Percentiles rank a stretch among this genome's conserved stretches.
These are phyloP conservation scores for Wickerhamomyces alni DNA, from an alignment of 805 yeast genomes.

Conservation along the genomic window DNA sequence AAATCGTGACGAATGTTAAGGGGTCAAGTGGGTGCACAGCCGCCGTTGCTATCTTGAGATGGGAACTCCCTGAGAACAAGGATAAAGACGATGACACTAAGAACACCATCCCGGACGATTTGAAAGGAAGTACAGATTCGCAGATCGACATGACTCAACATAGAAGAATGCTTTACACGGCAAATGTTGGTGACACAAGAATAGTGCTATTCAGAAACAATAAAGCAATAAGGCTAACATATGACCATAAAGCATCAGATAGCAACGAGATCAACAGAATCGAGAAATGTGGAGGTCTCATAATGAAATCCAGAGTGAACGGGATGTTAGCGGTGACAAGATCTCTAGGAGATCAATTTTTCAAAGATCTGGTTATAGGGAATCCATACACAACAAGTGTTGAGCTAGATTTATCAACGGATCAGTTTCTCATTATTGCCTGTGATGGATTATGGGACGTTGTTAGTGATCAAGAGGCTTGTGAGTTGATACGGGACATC, in stretches of 20 bases:
- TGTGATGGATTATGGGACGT: slow-evolving; percentile 99
- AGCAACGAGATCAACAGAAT: slow-evolving; percentile 70
- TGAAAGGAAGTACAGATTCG: not conserved
- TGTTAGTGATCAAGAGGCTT: slow-evolving; percentile 76
- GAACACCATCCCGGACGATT: not conserved
- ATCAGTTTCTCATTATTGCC: slow-evolving; percentile 81
- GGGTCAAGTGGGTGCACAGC: slow-evolving; percentile 93
- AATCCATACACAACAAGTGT: slow-evolving; percentile 90
- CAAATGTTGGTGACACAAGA: slow-evolving; percentile 93
- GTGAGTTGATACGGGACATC: slow-evolving; percentile 54
- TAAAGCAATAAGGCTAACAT: slow-evolving; percentile 70
- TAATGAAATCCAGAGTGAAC: slow-evolving; percentile 87
- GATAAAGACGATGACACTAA: slow-evolving; percentile 3
- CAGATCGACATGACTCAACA: slow-evolving; percentile 33
- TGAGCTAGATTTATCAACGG: slow-evolving; percentile 49
- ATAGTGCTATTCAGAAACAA: slow-evolving; percentile 74
- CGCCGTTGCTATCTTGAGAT: slow-evolving; percentile 83
- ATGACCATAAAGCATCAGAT: slow-evolving; percentile 93
- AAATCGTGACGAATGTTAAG: slow-evolving; percentile 51
- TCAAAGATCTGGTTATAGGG: slow-evolving; percentile 85
- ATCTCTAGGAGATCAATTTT: slow-evolving; percentile 88
- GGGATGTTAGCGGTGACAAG: slow-evolving; percentile 95
- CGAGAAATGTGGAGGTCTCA: slow-evolving; percentile 73
- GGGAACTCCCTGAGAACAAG: slow-evolving; percentile 52
- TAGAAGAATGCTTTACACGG: slow-evolving; percentile 78